A percentile compares a stretch with the other conserved stretches of the same genome.
Evolutionary conservation across 2,329 filamentous ascomycete genomes (phyloP).

Genomic region (Fusarium torreyae): DNA sequence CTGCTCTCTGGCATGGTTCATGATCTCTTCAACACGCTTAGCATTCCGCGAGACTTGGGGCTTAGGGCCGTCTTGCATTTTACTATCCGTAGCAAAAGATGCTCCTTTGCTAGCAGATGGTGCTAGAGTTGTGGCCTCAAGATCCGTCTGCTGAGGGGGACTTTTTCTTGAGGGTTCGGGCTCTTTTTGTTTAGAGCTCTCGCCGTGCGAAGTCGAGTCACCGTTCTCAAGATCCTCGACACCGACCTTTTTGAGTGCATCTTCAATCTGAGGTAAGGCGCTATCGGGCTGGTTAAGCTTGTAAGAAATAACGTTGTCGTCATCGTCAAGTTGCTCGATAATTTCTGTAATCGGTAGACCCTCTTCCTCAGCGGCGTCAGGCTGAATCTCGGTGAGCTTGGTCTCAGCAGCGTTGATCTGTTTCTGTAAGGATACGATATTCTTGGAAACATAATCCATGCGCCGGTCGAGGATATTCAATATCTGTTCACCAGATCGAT

Average conservation of each 20-base stretch:
- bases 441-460: conserved; percentile 91
- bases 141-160: conserved; percentile 1
- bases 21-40: conserved; percentile 68
- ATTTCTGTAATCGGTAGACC: conserved; percentile 90
- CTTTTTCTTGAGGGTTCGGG: conserved; percentile 9
- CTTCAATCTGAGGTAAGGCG: conserved; percentile 75
- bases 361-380: conserved; percentile 75
- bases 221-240: conserved; percentile 63
- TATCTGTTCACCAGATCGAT: conserved; percentile 61
- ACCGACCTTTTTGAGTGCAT: conserved; percentile 84
- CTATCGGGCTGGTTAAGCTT: conserved; percentile 77
- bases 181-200: conserved; percentile 6
- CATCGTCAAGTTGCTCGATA: conserved; percentile 90
- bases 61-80: conserved; percentile 59
- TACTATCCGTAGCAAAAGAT: conserved; percentile 74
- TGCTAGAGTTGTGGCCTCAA: conserved; percentile 17
- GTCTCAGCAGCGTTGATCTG: conserved; percentile 79
- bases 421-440: conserved; percentile 81
- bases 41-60: conserved; percentile 59
- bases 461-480: conserved; percentile 76
- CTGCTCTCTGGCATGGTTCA: conserved; percentile 69
- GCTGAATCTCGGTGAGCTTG: conserved; percentile 75
- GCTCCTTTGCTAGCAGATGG: conserved; percentile 68
- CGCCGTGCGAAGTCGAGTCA: conserved; percentile 22
- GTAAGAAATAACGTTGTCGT: conserved; percentile 84